Evolutionary conservation across 768 basidiomycete species (phyloP).

Genomic region (Dioszegia crocea): DNA sequence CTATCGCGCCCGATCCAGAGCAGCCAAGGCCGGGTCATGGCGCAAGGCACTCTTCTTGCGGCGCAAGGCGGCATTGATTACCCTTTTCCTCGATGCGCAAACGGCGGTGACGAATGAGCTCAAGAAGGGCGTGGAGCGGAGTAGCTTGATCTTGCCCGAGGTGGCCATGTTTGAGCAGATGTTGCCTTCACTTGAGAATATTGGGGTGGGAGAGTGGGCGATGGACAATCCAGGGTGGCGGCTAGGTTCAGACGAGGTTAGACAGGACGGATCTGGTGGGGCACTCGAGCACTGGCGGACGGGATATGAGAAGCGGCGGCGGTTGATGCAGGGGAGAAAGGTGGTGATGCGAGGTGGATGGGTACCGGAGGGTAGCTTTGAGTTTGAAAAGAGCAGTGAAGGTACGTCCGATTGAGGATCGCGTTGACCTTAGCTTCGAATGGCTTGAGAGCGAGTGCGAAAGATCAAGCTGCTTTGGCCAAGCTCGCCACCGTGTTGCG

Average conservation of each 20-base stretch:
- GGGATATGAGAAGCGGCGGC: conserved; percentile 12
- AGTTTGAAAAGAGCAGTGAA: conserved; percentile 32
- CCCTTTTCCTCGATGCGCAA: conserved; percentile 36
- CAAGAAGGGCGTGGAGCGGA: conserved; percentile 5
- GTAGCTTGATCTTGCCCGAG: conserved; percentile 19
- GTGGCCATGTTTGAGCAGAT: conserved; percentile 38
- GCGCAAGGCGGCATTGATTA: conserved; percentile 34
- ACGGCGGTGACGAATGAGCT: conserved; percentile 10
- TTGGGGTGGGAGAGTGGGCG: conserved; percentile 33
- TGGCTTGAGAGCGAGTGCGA: conserved; percentile 6
- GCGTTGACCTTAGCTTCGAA: conserved; percentile 20
- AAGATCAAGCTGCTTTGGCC: conserved; percentile 22
- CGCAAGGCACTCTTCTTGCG: conserved; percentile 26
- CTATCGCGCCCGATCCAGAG: conserved; percentile 9
- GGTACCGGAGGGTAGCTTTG: conserved; percentile 46
- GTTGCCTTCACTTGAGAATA: conserved; percentile 29
- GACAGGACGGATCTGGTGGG: not conserved
- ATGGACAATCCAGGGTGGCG: conserved; percentile 37
- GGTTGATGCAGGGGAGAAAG: conserved; percentile 14
- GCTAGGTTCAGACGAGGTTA: conserved; percentile 14
- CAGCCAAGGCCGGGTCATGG: conserved; percentile 4
- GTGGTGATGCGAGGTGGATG: conserved; percentile 36
- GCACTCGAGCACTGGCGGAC: conserved; percentile 18
- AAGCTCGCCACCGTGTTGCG: conserved; percentile 25
- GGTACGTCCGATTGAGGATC: conserved; percentile 13